A percentile compares a stretch with the other conserved stretches of the same genome.
Evolutionary conservation across 1,284 basidiomycete species (phyloP).

Genomic region (Boletus sp.): DNA sequence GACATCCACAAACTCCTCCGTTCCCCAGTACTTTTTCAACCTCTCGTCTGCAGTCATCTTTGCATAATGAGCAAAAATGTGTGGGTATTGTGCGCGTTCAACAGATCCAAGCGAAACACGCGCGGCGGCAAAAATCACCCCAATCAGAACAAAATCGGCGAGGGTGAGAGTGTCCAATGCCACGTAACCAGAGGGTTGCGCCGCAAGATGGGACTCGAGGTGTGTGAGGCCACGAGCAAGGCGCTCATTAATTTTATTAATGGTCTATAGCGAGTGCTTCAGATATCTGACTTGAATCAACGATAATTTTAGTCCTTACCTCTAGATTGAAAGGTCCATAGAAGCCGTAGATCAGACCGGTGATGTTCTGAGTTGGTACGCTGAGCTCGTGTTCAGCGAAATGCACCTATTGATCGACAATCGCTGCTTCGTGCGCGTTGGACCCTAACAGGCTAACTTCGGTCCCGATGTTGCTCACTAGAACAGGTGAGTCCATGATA

Average conservation of each 20-base stretch:
- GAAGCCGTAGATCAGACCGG: conserved; percentile 9
- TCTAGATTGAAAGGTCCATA: conserved; percentile 13
- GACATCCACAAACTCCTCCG: conserved; percentile 14
- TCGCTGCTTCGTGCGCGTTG: conserved; percentile 43
- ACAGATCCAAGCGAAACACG: conserved; percentile 39
- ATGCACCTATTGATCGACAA: conserved; percentile 53
- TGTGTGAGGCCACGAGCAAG: conserved; percentile 29
- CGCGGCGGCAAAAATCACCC: conserved; percentile 34
- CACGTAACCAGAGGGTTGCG: conserved; percentile 41
- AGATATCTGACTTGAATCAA: background rate
- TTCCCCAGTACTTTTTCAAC: conserved; percentile 34
- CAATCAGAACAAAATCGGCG: conserved; percentile 55
- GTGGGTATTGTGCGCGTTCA: conserved; percentile 42
- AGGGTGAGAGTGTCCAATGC: conserved; percentile 59
- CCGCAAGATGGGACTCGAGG: conserved; percentile 52
- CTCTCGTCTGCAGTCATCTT: conserved; percentile 50
- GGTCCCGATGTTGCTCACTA: conserved; percentile 49
- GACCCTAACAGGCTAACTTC: conserved; percentile 50
- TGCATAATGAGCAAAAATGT: conserved; percentile 51
- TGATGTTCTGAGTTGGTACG: background rate
- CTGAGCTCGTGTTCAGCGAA: conserved; percentile 50
- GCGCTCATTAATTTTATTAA: conserved; percentile 14
- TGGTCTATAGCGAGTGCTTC: background rate
- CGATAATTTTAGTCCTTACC: background rate
- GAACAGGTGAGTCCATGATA: background rate